phyloP scores from a whole-genome alignment of 2,329 filamentous ascomycete species.

The Trichoderma oligosporum region DNA sequence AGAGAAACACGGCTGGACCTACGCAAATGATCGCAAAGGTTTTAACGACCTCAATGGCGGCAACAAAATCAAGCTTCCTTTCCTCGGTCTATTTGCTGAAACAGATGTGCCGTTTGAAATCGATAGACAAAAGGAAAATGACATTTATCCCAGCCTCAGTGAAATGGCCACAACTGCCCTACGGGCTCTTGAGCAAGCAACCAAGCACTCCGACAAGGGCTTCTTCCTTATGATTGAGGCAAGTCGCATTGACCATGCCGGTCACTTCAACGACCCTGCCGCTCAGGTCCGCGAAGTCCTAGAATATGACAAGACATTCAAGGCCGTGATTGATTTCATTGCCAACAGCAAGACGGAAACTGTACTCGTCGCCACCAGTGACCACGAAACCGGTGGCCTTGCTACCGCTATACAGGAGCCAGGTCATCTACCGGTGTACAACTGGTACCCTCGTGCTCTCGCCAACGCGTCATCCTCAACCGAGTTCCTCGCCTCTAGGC shows the following conservation, averaged over 20 bases:
- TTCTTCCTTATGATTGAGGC: slow-evolving; percentile 99
- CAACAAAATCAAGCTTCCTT: slow-evolving; percentile 66
- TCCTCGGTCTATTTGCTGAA: slow-evolving; percentile 80
- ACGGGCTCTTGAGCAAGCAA: slow-evolving; percentile 73
- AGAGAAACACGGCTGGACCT: slow-evolving; percentile 73
- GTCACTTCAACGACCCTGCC: slow-evolving; percentile 77
- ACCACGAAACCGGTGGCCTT: slow-evolving; percentile 94
- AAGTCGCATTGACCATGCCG: slow-evolving; percentile 92
- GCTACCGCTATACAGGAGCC: slow-evolving; percentile 68
- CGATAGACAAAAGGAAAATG: slow-evolving; percentile 73
- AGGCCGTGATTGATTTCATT: slow-evolving; percentile 79
- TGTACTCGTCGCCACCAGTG: slow-evolving; percentile 83
- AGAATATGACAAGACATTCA: slow-evolving; percentile 88
- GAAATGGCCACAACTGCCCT: slow-evolving; percentile 88
- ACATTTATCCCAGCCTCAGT: slow-evolving; percentile 80
- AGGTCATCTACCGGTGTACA: slow-evolving; percentile 52
- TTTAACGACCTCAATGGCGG: slow-evolving; percentile 74
- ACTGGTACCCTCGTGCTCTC: slow-evolving; percentile 80
- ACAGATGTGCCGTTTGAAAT: slow-evolving; percentile 89
- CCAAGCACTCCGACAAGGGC: slow-evolving; percentile 77
- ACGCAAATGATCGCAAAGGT: slow-evolving; percentile 64
- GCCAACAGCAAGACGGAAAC: slow-evolving; percentile 68
- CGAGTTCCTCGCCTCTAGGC: slow-evolving; percentile 63
- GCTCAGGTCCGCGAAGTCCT: slow-evolving; percentile 87
- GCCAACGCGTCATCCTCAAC: slow-evolving; percentile 72